Conservation (phyloP, 192 early-diverging fungal species). For the Cladochytrium replicatum region DNA sequence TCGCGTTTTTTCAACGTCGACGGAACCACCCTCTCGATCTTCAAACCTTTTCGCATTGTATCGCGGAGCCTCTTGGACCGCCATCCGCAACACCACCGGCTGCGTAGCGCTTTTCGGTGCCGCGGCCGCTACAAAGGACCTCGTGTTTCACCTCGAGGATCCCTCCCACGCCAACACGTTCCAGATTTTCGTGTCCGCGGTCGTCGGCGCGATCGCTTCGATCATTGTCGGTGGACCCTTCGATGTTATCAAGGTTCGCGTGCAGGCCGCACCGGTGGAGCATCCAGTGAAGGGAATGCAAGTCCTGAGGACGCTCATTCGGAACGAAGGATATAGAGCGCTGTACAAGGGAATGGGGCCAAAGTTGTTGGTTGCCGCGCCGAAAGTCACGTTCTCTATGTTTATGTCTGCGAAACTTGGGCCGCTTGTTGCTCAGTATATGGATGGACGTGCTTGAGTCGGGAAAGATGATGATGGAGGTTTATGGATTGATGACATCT, state of each 20-base stretch:
- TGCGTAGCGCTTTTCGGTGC: slow-evolving; percentile 87
- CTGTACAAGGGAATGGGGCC: slow-evolving; percentile 69
- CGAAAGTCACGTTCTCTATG: slow-evolving; percentile 91
- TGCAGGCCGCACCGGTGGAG: slow-evolving; percentile 84
- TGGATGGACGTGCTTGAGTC: too few relatives aligned
- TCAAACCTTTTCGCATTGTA: too few relatives aligned
- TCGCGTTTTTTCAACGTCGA: too few relatives aligned
- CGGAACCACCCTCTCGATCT: too few relatives aligned
- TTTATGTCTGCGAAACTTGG: too few relatives aligned
- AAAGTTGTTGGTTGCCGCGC: slow-evolving; percentile 43
- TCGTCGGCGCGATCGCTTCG: slow-evolving; percentile 78
- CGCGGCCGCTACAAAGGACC: slow-evolving; percentile 81
- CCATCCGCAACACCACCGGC: slow-evolving; percentile 83
- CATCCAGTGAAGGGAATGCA: slow-evolving; percentile 65
- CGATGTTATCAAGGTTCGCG: slow-evolving; percentile 94
- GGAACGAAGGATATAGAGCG: slow-evolving; percentile 71
- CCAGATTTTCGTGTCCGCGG: slow-evolving; percentile 80
- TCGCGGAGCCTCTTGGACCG: slow-evolving; percentile 88
- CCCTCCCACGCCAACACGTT: slow-evolving; percentile 73
- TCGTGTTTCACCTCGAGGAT: slow-evolving; percentile 64
- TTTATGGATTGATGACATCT: too few relatives aligned
- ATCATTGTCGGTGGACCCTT: slow-evolving; percentile 83
- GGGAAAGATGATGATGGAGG: too few relatives aligned
- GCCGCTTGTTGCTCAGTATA: too few relatives aligned
- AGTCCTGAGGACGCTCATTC: slow-evolving; percentile 67